Evolutionary conservation across 495 filamentous ascomycete species (phyloP).

Genomic region (Evansstolkia leycettana): DNA sequence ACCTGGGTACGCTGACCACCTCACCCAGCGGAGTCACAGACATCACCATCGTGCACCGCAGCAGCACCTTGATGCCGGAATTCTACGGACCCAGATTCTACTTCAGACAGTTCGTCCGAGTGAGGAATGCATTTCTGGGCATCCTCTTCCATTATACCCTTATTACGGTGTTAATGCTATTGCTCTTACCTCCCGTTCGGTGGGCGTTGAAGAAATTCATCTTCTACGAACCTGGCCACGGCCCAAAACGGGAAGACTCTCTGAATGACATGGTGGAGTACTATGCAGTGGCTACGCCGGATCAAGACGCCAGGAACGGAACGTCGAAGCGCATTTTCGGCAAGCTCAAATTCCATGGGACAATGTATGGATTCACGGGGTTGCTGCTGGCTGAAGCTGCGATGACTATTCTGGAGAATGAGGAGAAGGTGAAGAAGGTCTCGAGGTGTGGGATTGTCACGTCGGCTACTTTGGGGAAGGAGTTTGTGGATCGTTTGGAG

Average conservation of each 20-base stretch:
- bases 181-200: constrained; percentile 43
- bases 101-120: constrained; percentile 55
- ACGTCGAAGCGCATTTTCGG: constrained; percentile 42
- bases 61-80: constrained; percentile 59
- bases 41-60: constrained; percentile 56
- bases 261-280: constrained; percentile 49
- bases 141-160: constrained; percentile 45
- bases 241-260: constrained; percentile 45
- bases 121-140: constrained; percentile 46
- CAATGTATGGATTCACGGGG: constrained; percentile 60
- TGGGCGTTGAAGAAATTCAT: constrained; percentile 41
- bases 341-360: constrained; percentile 45
- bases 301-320: constrained; percentile 14
- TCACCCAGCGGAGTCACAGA: constrained; percentile 48
- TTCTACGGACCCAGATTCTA: constrained; percentile 64
- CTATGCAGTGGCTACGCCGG: constrained; percentile 44
- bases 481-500: constrained; percentile 58
- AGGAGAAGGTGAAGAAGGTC: constrained; percentile 40
- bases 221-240: constrained; percentile 53
- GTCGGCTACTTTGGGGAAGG: constrained; percentile 69
- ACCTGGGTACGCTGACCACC: constrained; percentile 56
- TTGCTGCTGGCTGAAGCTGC: constrained; percentile 58
- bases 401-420: constrained; percentile 53
- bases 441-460: constrained; percentile 65
- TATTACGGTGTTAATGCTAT: constrained; percentile 33